phyloP scores from a whole-genome alignment of 345 rosid genomes.

The Litchi chinensis region DNA sequence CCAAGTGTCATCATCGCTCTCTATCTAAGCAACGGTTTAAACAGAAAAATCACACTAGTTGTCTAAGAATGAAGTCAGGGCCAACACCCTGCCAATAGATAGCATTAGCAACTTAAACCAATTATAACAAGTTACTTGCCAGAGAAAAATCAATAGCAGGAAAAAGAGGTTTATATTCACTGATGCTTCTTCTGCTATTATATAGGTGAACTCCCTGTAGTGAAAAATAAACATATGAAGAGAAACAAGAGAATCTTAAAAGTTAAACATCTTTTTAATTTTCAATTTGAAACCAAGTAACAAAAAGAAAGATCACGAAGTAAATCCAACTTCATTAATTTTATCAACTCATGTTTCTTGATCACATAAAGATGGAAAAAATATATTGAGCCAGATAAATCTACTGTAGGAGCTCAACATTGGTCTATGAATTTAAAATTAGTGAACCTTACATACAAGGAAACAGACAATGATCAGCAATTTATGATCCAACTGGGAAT shows the following conservation, averaged over 20 bases:
- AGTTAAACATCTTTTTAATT: not conserved
- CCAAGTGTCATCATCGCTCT: constrained; percentile 50
- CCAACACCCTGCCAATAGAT: not conserved
- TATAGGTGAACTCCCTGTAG: constrained; percentile 81
- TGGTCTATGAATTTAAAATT: not conserved
- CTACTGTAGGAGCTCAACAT: not conserved
- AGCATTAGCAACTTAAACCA: not conserved
- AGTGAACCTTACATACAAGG: not conserved
- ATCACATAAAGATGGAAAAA: not conserved
- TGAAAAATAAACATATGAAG: constrained; percentile 13
- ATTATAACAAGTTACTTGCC: constrained; percentile 46
- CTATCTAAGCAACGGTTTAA: constrained; percentile 44
- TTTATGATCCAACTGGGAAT: not conserved
- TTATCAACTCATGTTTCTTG: not conserved
- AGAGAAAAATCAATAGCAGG: constrained; percentile 81
- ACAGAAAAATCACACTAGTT: constrained; percentile 7
- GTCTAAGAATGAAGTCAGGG: not conserved
- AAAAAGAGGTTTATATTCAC: constrained; percentile 56
- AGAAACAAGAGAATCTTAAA: not conserved
- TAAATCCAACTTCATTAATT: not conserved
- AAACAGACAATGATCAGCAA: not conserved
- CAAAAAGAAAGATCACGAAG: not conserved
- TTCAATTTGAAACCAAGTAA: not conserved
- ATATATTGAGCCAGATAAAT: not conserved
- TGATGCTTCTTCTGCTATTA: constrained; percentile 65